Evolutionary conservation across 2,329 filamentous ascomycete species (phyloP).

Genomic region (Calonectria crousiana): DNA sequence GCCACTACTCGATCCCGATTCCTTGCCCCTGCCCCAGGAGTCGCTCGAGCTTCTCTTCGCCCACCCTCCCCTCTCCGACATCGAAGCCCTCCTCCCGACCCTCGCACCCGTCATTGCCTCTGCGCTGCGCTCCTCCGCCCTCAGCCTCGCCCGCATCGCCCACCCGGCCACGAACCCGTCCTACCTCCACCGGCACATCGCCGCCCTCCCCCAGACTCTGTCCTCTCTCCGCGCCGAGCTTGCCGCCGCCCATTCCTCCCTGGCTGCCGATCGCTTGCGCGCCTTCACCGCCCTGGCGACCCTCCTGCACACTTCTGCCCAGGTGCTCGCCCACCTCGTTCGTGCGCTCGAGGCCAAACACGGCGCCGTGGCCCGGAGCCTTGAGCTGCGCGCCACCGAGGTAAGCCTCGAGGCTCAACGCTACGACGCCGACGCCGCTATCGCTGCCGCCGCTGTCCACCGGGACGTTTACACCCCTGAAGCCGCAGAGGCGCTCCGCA

Average conservation of each 20-base stretch:
- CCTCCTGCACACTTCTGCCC: slow-evolving; percentile 56
- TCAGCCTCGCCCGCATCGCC: slow-evolving; percentile 60
- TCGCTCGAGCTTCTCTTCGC: slow-evolving; percentile 60
- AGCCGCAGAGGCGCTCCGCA: slow-evolving; percentile 55
- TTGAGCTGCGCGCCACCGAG: slow-evolving; percentile 63
- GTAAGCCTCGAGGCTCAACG: slow-evolving; percentile 58
- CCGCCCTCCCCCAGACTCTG: slow-evolving; percentile 58
- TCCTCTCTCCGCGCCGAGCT: slow-evolving; percentile 52
- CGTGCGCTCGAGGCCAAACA: slow-evolving; percentile 68
- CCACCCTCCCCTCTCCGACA: slow-evolving; percentile 61
- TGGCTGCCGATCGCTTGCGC: slow-evolving; percentile 55
- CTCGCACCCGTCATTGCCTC: slow-evolving; percentile 62
- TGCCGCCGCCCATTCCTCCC: slow-evolving; percentile 43
- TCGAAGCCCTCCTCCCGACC: slow-evolving; percentile 61
- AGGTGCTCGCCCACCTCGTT: slow-evolving; percentile 58
- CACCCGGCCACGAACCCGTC: slow-evolving; percentile 65
- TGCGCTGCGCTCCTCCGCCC: slow-evolving; percentile 62
- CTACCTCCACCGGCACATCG: slow-evolving; percentile 69
- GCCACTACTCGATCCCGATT: slow-evolving; percentile 55
- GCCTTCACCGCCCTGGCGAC: slow-evolving; percentile 51
- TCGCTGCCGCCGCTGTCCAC: slow-evolving; percentile 50
- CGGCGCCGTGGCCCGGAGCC: slow-evolving; percentile 61
- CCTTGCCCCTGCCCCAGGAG: slow-evolving; percentile 49
- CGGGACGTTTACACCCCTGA: slow-evolving; percentile 61
- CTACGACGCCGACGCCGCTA: slow-evolving; percentile 53